Base-by-base conservation (phyloP, 1,284 basidiomycete species). In the Malassezia restricta region DNA sequence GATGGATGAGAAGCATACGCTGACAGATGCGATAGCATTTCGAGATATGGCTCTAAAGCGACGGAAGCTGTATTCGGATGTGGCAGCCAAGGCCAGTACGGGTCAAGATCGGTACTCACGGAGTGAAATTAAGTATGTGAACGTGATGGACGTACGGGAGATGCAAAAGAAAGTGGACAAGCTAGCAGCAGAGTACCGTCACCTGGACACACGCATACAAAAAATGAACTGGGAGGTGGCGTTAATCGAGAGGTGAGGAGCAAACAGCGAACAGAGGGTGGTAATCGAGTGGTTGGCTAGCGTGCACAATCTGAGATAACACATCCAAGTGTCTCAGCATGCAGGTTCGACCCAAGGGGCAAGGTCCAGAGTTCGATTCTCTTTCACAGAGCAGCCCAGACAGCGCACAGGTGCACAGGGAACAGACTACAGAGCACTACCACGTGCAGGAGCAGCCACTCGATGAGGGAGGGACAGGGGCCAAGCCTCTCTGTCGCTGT, bases 331-430 rank as follows among this genome's bases (percentile, higher is more conserved):
- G 11, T 11, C 12, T 11, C 40, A 42, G 24, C 8, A 42, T 11
- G 9, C 27, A 31, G 28, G 14, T 31, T 7, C 8, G 14, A 11
- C 27, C 31, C 43, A 11, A 30, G 43, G 43, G 43, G 43, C 28
- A 44, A 15, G 43, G 9, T 11, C 8, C 29, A 11, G 14, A 14
- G 14, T 14, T 8, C 8, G n/a, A n/a, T 32, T 27, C 24, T 41
- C 40, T 15, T 41, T 27, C 20, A 44, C 29, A 31, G 43, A 30
- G 43, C 43, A 44, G 28, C 43, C 43, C 43, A 44, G 29, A 44
- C 17, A 9, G 30, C 6, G 43, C 20, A 44, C 43, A 44, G 9
- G 8, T 31, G 43, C 43, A 44, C 43, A 31, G 43, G n/a, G 43
- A 11, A 44, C 17, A 7, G 27, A 31, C 5, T 14, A 44, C 30